These are phyloP conservation scores for Syzygium malaccense DNA, from an alignment of 441 rosid species.

Conservation along the genomic window DNA sequence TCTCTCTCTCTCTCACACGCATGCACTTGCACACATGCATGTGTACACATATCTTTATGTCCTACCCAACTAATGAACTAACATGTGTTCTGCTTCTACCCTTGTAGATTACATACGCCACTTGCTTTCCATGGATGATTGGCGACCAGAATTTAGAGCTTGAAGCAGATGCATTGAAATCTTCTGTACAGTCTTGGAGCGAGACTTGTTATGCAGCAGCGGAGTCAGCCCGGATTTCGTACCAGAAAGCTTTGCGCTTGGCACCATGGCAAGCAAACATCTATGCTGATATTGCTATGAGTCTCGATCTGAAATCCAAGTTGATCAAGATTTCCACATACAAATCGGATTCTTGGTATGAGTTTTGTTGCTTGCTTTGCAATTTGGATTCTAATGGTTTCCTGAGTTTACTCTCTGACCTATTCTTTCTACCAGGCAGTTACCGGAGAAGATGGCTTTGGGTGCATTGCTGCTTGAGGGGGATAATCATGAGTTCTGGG, in stretches of 20 bases:
- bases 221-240: slow-evolving; percentile 60
- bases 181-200: slow-evolving; percentile 68
- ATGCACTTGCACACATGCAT: not conserved
- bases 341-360: slow-evolving; percentile 52
- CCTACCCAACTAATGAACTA: not conserved
- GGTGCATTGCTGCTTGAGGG: slow-evolving; percentile 87
- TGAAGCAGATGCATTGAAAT: slow-evolving; percentile 32
- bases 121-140: slow-evolving; percentile 60
- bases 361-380: slow-evolving; percentile 9
- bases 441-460: slow-evolving; percentile 84
- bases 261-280: slow-evolving; percentile 91
- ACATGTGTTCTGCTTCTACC: slow-evolving; percentile 14
- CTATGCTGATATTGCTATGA: slow-evolving; percentile 64
- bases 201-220: slow-evolving; percentile 50
- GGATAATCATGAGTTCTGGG: slow-evolving; percentile 77
- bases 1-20: not conserved
- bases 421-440: slow-evolving; percentile 59
- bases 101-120: slow-evolving; percentile 67
- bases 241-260: slow-evolving; percentile 76
- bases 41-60: not conserved
- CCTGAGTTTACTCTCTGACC: slow-evolving; percentile 14
- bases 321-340: slow-evolving; percentile 24
- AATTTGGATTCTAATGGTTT: slow-evolving; percentile 3
- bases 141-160: slow-evolving; percentile 21
- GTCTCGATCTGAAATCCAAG: slow-evolving; percentile 62